Evolutionary conservation across 208 protist species (phyloP).

Genomic region (Wallacemonas sp.): DNA sequence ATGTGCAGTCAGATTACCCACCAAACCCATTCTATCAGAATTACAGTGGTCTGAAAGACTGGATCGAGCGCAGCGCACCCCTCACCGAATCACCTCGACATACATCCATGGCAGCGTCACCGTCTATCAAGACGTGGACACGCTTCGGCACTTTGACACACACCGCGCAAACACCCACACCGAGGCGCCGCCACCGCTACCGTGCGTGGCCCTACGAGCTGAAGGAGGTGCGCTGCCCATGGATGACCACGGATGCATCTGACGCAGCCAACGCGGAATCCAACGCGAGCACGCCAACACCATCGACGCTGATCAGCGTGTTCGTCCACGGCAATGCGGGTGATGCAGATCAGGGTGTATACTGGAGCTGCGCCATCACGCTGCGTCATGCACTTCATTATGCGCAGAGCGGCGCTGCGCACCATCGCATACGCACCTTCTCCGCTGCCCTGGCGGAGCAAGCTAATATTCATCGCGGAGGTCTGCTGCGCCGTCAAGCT

Average conservation of each 20-base stretch:
- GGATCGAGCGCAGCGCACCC: neutral
- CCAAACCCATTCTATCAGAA: neutral
- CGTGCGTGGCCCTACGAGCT: constrained; percentile 1
- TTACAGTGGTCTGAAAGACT: neutral
- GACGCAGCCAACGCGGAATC: too few relatives aligned
- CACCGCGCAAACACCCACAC: too few relatives aligned
- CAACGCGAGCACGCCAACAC: too few relatives aligned
- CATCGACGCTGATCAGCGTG: constrained; percentile 22
- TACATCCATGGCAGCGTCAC: too few relatives aligned
- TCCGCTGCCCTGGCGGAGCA: constrained; percentile 46
- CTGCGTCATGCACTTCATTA: constrained; percentile 8
- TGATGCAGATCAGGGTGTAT: constrained; percentile 26
- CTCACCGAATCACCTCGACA: too few relatives aligned
- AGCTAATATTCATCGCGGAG: constrained; percentile 53
- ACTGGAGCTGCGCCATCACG: constrained; percentile 27
- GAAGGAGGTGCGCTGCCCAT: neutral
- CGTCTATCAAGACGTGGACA: too few relatives aligned
- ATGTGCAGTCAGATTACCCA: neutral
- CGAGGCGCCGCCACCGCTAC: neutral
- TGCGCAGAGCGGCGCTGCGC: neutral
- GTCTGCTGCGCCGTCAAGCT: constrained; percentile 37
- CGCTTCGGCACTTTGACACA: too few relatives aligned
- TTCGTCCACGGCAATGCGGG: constrained; percentile 61
- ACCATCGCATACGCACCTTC: constrained; percentile 17
- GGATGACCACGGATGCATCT: too few relatives aligned